Evolutionary conservation across 768 basidiomycete species (phyloP), one percentile per base, ranked within the genome.

Genomic region (Phylloporus rhodoxanthus): DNA sequence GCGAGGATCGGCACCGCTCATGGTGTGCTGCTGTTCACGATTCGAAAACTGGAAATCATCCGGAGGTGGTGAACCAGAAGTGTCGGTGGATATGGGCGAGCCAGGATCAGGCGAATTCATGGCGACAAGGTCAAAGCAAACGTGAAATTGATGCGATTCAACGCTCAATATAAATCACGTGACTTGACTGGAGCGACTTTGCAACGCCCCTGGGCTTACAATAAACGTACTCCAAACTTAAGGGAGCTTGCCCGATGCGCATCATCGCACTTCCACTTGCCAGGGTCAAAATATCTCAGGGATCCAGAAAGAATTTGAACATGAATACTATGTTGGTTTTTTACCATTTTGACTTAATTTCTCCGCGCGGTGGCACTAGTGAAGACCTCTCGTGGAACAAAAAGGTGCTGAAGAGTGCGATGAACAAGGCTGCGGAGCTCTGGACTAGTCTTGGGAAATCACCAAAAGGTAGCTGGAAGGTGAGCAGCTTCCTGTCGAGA

Each of bases 391-490:
- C 60, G 10, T 47, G 56, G 57, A 46, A 46, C 14, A 55, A 52
- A 39, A 53, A 37, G 10, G 19, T 76, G 28, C 57, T 70, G n/a
- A 76, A 74, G 5, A 79, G 74, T 72, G 70, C 68, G 5, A 69
- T 75, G 3, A 64, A 60, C 19, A 88, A 83, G 57, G 81, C 80
- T 0, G 63, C 74, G 1, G 63, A 72, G 40, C 64, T 75, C 5
- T 91, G 88, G 88, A 72, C 79, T 21, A 71, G 73, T 17, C 82
- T 87, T 59, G 88, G 86, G 10, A 80, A 81, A 56, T 80, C 84
- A 2, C 66, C 70, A 6, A 69, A 82, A 47, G 80, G 78, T 19
- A 79, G 76, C 46, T 91, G 88, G 88, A 82, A 82, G 79, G 88
- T 87, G 54, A 6, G 76, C 69, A 13, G 48, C 38, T 43, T 48